Base-by-base conservation (phyloP, 1,139 yeast genomes). In the Suhomyces guaymorum region DNA sequence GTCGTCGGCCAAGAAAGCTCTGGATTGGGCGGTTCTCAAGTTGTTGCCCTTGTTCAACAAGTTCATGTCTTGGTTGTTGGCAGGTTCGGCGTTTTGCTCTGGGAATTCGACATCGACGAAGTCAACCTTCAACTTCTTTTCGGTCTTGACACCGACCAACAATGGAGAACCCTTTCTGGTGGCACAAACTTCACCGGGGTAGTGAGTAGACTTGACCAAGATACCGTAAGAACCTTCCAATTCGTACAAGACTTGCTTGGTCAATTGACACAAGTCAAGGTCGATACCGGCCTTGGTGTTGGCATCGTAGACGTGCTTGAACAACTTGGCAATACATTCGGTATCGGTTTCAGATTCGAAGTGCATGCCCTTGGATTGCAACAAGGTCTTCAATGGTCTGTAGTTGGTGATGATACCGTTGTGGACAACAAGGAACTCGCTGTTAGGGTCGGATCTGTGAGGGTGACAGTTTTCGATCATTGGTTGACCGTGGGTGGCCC, bases 401-500 rank as follows among this genome's bases (percentile, higher is more conserved):
- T 83, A 92, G 67, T 94, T 94, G 54, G 98, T 90, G 61, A 94
- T 88, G 61, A 94, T 92, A 75, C 99, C 99, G 55, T 94, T 94
- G 70, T 94, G 99, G 34, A 94, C 97, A 45, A 94, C 83, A 24
- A 86, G 80, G 55, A 94, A 94, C 60, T 90, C 96, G 49, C 84
- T 84, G 35, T 66, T 63, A 8, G 75, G 74, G 59, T 88, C 98
- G 1, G 96, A 87, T 51, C 94, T 73, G 59, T 92, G 98, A 34
- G 99, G 99, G 60, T 94, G 99, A 61, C 97, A 92, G 71, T 94
- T 94, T 47, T 66, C 57, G 42, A 75, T 79, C 52, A 78, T 79
- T 38, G 97, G 97, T 54, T 82, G 87, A 63, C 99, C 99, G 64
- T 94, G 99, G 28, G 99, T 94, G 30, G 99, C 98, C 99, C 99